These are phyloP conservation scores for Psilocybe mexicana DNA, from an alignment of 1,284 basidiomycete species.

Conservation along the genomic window DNA sequence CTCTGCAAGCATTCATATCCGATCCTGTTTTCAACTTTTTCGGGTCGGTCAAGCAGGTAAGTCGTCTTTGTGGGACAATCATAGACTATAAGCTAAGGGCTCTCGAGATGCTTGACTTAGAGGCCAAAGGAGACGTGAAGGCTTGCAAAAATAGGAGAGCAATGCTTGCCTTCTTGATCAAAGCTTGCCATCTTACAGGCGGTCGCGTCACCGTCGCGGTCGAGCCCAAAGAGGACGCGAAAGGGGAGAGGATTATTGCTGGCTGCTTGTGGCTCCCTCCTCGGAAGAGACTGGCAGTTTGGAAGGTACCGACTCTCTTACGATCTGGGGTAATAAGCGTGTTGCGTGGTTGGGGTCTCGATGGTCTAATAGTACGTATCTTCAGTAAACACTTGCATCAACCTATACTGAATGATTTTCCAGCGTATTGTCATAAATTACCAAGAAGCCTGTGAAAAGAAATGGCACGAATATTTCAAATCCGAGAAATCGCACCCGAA, in stretches of 20 bases:
- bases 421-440: conserved; percentile 28
- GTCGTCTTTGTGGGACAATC: background rate
- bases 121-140: conserved; percentile 11
- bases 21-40: conserved; percentile 29
- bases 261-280: conserved; percentile 31
- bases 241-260: conserved; percentile 24
- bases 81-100: background rate
- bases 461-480: conserved; percentile 20
- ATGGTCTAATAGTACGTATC: conserved; percentile 21
- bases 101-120: conserved; percentile 16
- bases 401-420: background rate
- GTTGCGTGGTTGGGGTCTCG: conserved; percentile 26
- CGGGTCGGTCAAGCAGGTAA: conserved; percentile 22
- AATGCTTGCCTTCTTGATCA: conserved; percentile 25
- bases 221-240: conserved; percentile 5
- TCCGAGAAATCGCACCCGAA: conserved; percentile 12
- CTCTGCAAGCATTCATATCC: conserved; percentile 22
- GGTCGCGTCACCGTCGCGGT: conserved; percentile 29
- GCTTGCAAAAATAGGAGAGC: conserved; percentile 16
- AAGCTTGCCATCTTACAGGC: conserved; percentile 20
- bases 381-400: background rate
- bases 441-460: conserved; percentile 17
- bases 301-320: conserved; percentile 24
- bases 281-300: conserved; percentile 23
- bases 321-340: conserved; percentile 24